These are phyloP conservation scores for Rhizomucor miehei DNA, from an alignment of 371 early-diverging fungal species.

Conservation along the genomic window DNA sequence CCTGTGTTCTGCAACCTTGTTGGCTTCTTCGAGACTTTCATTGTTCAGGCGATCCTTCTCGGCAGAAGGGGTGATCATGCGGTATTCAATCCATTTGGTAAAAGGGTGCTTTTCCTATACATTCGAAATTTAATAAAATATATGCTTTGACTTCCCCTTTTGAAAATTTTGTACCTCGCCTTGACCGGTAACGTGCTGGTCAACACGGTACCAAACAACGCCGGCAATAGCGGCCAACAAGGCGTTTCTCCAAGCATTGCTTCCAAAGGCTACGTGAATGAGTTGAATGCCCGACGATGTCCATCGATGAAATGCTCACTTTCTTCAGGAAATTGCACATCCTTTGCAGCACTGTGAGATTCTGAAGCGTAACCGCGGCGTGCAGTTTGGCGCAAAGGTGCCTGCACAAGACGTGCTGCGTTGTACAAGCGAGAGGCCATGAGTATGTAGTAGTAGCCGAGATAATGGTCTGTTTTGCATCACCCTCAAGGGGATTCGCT, in stretches of 20 bases:
- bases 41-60: conserved; percentile 30
- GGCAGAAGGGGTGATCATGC: conserved; percentile 27
- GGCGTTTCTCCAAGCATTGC: conserved; percentile 43
- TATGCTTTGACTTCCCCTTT: not conserved
- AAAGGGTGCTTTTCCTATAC: conserved; percentile 43
- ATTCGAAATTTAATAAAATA: not conserved
- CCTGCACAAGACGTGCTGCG: conserved; percentile 14
- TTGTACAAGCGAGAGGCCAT: conserved; percentile 16
- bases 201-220: conserved; percentile 38
- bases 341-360: conserved; percentile 11
- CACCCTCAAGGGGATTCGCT: not conserved
- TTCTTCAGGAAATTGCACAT: conserved; percentile 22
- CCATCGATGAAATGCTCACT: conserved; percentile 13
- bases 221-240: conserved; percentile 36
- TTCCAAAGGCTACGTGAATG: conserved; percentile 26
- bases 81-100: conserved; percentile 43
- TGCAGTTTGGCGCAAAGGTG: conserved; percentile 11
- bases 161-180: conserved; percentile 15
- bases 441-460: not conserved
- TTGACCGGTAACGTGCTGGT: conserved; percentile 17
- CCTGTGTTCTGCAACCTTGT: conserved; percentile 39
- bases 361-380: conserved; percentile 20
- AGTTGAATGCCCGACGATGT: not conserved
- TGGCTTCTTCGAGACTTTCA: conserved; percentile 23
- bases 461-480: conserved; percentile 3